These are phyloP conservation scores for Xylaria sp. DNA, from an alignment of 2,329 filamentous ascomycete genomes.

Conservation along the genomic window DNA sequence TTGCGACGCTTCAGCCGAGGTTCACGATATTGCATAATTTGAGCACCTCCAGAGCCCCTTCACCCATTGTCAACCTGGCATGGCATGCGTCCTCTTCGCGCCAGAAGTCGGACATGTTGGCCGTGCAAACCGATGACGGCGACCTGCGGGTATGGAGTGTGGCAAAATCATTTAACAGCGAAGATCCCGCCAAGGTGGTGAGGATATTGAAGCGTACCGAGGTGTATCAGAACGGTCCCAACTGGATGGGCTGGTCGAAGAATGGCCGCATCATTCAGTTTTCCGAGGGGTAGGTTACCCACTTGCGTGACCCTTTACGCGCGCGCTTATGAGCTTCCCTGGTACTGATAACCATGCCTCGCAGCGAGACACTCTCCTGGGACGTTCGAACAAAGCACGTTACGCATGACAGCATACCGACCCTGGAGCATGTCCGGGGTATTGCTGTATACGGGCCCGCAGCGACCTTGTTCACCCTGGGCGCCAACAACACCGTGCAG, in stretches of 20 bases:
- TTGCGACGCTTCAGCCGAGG: conserved; percentile 84
- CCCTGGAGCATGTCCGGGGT: conserved; percentile 77
- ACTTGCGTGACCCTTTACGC: conserved; percentile 40
- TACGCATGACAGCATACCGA: conserved; percentile 85
- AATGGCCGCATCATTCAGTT: conserved; percentile 95
- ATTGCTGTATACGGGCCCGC: conserved; percentile 88
- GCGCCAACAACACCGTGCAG: conserved; percentile 85
- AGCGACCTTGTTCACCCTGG: conserved; percentile 89
- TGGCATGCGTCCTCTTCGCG: conserved; percentile 97
- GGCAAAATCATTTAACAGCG: conserved; percentile 72
- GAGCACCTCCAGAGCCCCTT: conserved; percentile 80
- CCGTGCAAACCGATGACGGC: conserved; percentile 87
- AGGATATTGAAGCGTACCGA: conserved; percentile 82
- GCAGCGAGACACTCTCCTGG: conserved; percentile 88
- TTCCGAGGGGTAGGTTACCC: conserved; percentile 75
- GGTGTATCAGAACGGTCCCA: conserved; percentile 71
- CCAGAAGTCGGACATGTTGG: conserved; percentile 97
- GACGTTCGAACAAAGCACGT: conserved; percentile 98
- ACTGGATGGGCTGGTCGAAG: conserved; percentile 99
- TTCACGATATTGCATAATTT: conserved; percentile 95
- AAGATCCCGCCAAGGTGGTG: conserved; percentile 84
- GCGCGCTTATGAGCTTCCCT: conserved; percentile 50
- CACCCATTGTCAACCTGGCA: conserved; percentile 80
- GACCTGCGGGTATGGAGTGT: conserved; percentile 97
- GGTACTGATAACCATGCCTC: conserved; percentile 35